Evolutionary conservation across 164 flowering plant genomes (phyloP).

Genomic region (Sextonia rubra): DNA sequence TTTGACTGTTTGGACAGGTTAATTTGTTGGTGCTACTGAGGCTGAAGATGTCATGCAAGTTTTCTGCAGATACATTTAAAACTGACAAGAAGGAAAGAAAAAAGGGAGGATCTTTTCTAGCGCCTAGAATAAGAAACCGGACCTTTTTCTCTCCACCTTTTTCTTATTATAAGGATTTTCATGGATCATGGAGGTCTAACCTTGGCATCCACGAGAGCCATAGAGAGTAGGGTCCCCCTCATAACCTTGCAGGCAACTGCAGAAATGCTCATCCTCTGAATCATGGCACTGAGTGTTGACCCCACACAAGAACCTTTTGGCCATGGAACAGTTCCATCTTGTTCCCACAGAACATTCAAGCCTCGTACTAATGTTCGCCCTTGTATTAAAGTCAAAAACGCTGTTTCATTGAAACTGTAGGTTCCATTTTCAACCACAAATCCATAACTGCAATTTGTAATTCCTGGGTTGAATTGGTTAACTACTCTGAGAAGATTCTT

Average conservation of each 20-base stretch:
- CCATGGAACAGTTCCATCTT: constrained; percentile 22
- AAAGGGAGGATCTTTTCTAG: no score
- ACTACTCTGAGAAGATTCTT: background rate
- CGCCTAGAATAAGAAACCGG: no score
- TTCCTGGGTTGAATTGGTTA: background rate
- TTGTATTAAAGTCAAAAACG: background rate
- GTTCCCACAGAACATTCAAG: constrained; percentile 39
- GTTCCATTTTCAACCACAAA: constrained; percentile 11
- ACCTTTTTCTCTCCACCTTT: no score
- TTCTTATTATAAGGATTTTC: no score
- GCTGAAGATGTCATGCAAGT: no score
- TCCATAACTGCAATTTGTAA: constrained; percentile 2
- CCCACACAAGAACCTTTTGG: constrained; percentile 15
- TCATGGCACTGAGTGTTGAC: constrained; percentile 24
- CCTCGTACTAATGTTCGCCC: constrained; percentile 7
- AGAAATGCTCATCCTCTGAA: constrained; percentile 35
- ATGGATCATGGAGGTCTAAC: background rate
- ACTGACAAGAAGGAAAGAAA: no score
- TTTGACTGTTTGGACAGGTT: no score
- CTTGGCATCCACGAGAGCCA: constrained; percentile 4
- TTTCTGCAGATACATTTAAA: no score
- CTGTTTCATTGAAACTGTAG: constrained; percentile 1
- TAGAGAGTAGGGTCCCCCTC: constrained; percentile 48
- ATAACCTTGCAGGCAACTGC: constrained; percentile 41
- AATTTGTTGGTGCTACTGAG: no score